Evolutionary conservation across 441 rosid species (phyloP).

Genomic region (Pelargonium fulgidum): DNA sequence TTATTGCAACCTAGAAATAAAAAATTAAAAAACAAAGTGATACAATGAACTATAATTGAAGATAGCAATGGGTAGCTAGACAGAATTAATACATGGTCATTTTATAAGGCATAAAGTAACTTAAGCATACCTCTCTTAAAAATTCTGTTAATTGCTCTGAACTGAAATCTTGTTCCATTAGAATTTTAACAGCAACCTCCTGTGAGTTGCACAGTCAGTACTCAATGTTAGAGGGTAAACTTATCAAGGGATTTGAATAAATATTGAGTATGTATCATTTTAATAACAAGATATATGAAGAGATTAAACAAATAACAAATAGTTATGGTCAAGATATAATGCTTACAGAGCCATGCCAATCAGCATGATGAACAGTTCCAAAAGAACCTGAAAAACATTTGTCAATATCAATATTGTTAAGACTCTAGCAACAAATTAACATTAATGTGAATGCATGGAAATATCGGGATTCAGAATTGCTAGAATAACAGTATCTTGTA

Average conservation of each 20-base stretch:
- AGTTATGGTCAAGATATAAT: background rate
- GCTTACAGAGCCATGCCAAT: conserved; percentile 36
- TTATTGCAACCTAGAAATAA: conserved; percentile 72
- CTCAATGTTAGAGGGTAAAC: background rate
- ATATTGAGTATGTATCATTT: background rate
- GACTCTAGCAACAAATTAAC: background rate
- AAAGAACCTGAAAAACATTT: conserved; percentile 37
- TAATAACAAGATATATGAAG: background rate
- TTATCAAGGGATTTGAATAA: background rate
- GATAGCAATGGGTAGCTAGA: background rate
- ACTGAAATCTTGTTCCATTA: conserved; percentile 36
- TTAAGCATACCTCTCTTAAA: conserved; percentile 33
- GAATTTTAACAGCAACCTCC: conserved; percentile 52
- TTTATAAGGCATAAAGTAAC: background rate
- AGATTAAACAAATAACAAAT: background rate
- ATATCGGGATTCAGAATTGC: background rate
- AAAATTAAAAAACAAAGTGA: conserved; percentile 19
- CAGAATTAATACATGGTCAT: background rate
- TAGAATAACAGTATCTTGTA: background rate
- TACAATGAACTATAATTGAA: conserved; percentile 17
- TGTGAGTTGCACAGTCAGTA: conserved; percentile 12
- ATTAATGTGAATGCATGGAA: no score
- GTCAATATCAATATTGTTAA: background rate
- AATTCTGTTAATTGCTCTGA: conserved; percentile 32
- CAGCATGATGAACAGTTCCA: conserved; percentile 44